Percentiles rank a stretch among this genome's conserved stretches.
These are phyloP conservation scores for Rhododendron henanense DNA, from an alignment of 148 eudicot species.

Conservation along the genomic window DNA sequence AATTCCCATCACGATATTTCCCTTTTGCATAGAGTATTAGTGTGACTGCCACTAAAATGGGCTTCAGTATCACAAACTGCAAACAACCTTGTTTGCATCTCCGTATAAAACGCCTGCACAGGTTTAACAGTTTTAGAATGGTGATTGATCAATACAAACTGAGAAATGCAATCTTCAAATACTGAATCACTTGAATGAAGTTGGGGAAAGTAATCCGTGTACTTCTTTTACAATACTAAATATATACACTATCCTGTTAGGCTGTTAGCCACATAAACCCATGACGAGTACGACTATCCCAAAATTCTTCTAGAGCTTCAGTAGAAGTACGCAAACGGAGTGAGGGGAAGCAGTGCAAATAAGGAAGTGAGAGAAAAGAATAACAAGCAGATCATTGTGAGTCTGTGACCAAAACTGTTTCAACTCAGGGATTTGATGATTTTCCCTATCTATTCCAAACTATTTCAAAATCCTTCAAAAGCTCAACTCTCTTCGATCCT, in stretches of 20 bases:
- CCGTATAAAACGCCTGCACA: conserved; percentile 88
- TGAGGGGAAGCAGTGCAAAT: background rate
- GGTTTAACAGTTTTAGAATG: conserved; percentile 16
- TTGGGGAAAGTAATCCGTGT: background rate
- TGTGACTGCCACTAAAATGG: conserved; percentile 76
- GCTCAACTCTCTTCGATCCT: background rate
- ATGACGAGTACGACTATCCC: background rate
- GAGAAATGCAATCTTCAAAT: background rate
- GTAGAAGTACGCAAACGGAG: background rate
- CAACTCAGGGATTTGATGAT: background rate
- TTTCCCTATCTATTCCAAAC: background rate
- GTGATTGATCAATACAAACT: background rate
- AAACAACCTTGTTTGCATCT: conserved; percentile 96
- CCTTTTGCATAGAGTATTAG: conserved; percentile 86
- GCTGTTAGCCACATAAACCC: background rate
- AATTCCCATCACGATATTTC: conserved; percentile 90
- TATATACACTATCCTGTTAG: background rate
- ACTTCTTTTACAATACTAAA: background rate
- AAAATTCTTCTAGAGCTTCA: background rate
- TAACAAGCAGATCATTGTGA: background rate
- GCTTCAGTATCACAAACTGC: conserved; percentile 98
- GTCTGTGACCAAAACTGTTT: background rate
- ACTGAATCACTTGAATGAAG: background rate
- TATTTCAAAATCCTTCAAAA: background rate
- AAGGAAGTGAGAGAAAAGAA: background rate